Base-by-base conservation (phyloP, 306 rosid genomes). In the Fragaria iinumae region DNA sequence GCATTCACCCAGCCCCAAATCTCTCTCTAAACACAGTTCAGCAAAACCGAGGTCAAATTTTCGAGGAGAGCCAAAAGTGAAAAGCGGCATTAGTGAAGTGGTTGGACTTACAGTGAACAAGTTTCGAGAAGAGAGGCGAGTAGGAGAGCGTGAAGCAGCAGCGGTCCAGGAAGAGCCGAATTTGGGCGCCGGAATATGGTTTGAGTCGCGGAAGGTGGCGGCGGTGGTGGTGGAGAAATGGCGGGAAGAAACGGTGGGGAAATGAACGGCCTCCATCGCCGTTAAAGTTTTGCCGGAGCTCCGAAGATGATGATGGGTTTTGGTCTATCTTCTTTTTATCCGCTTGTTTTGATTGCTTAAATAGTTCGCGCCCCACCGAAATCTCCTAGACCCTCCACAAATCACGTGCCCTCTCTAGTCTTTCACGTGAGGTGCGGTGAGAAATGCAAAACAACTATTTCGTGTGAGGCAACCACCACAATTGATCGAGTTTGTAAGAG, bases 1-100 rank as follows among this genome's bases (percentile, higher is more conserved):
- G 93, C 83, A 78, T 95, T 88, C 81, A 95, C 90, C 96, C 85
- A 87, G 72, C 96, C 86, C 97, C 99, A 95, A 80, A 91, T 74
- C 78, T 92, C 93, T 43, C 85, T 89, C 99, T 95, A 92, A 50
- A 21, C 79, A 82, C 43, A 74, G 62, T 43, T 77, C 25, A 60
- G 43, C 60, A 78, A 74, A 64, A 45, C 57, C 34, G 52, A 21
- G 16, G 1, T 13, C 6, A 6, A n/a, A 21, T 6, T 32, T 36
- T 65, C 7, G 3, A 11, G 3, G 60, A 20, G 49, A 55, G 1
- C 2, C 17, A 1, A 56, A 59, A 57, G 23, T 11, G 23, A 9
- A 48, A 14, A 27, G 44, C 47, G 44, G 20, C 18, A 2, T 41
- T 10, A 44, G 18, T 16, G 21, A 29, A 63, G 43, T 4, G 43